Evolutionary conservation across 169 alveolate species (phyloP).

Genomic region (Babesia caballi): DNA sequence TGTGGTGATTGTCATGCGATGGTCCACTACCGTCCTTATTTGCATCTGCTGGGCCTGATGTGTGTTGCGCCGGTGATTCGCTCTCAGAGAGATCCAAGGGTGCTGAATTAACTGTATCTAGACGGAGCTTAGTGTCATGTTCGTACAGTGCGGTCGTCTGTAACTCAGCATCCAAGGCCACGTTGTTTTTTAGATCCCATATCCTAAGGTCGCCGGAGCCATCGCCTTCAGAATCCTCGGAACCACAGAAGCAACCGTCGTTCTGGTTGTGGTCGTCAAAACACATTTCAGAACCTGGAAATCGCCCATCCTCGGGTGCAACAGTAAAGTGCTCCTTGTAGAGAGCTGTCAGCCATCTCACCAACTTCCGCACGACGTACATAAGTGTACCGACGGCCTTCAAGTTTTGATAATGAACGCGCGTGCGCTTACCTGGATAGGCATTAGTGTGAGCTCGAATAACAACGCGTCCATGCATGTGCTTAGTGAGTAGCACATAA

Average conservation of each 20-base stretch:
- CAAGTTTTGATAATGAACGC: not conserved
- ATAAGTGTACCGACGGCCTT: slow-evolving; percentile 33
- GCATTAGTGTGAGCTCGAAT: slow-evolving; percentile 74
- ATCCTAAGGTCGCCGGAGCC: not conserved
- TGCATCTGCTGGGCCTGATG: too few species aligned
- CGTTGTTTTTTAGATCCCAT: not conserved
- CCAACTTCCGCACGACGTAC: not conserved
- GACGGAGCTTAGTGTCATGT: too few species aligned
- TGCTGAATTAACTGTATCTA: too few species aligned
- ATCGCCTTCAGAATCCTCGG: not conserved
- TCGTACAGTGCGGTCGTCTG: too few species aligned
- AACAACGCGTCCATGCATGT: slow-evolving; percentile 70
- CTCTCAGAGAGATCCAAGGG: too few species aligned
- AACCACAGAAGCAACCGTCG: not conserved
- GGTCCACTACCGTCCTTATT: too few species aligned
- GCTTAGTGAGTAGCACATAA: slow-evolving; percentile 64
- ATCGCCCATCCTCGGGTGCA: too few species aligned
- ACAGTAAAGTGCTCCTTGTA: not conserved
- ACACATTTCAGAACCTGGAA: too few species aligned
- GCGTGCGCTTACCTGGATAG: slow-evolving; percentile 54
- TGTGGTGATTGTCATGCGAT: too few species aligned
- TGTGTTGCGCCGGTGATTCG: too few species aligned
- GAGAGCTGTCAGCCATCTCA: not conserved
- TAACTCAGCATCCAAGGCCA: too few species aligned
- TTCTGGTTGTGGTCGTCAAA: too few species aligned